Conservation (phyloP, 345 rosid species). For the Tarenaya hassleriana region DNA sequence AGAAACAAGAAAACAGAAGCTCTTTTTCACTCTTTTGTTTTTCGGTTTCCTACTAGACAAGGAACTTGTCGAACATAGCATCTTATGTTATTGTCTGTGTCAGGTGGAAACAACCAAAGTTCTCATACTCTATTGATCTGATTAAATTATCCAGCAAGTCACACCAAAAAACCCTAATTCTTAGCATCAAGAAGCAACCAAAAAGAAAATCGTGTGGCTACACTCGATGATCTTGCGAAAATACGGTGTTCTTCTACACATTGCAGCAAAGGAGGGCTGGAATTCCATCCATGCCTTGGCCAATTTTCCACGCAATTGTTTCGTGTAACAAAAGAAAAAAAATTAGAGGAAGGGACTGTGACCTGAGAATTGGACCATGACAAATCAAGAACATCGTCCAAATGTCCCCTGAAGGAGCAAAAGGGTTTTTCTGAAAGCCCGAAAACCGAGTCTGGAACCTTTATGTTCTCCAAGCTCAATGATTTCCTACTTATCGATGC, state of each 20-base stretch:
- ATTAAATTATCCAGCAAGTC: no score
- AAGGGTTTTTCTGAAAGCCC: conserved; percentile 74
- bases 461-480: conserved; percentile 56
- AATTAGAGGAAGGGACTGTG: conserved; percentile 18
- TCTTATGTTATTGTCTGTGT: no score
- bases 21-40: conserved; percentile 4
- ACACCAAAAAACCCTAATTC: no score
- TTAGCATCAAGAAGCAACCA: no score
- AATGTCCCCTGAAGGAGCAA: conserved; percentile 77
- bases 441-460: conserved; percentile 73
- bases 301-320: not conserved
- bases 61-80: not conserved
- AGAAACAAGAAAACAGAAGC: conserved; percentile 25
- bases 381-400: conserved; percentile 74
- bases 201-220: no score
- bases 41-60: not conserved
- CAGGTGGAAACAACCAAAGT: no score
- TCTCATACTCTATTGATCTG: no score
- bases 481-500: conserved; percentile 74
- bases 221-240: no score
- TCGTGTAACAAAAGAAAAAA: not conserved
- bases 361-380: conserved; percentile 98
- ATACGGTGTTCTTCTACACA: no score
- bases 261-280: no score
- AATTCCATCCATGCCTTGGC: not conserved